Conservation (phyloP, 768 basidiomycete genomes). For the Naganishia antarctica region DNA sequence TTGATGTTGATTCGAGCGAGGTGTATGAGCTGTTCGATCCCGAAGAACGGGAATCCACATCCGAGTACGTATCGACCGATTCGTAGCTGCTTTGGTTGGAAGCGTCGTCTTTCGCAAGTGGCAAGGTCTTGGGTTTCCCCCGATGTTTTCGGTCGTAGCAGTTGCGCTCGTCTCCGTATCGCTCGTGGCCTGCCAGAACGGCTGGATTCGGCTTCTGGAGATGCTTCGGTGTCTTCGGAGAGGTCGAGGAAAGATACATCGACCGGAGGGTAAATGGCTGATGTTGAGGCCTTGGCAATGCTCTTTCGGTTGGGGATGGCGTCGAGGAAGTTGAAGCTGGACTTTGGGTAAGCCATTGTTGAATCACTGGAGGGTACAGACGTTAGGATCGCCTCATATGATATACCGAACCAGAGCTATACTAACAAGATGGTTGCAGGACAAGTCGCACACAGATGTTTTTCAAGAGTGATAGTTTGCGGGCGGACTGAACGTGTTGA, state of each 20-base stretch:
- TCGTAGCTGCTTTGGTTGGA: background rate
- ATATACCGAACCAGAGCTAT: too few species aligned
- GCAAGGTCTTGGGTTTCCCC: too few species aligned
- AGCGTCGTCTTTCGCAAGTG: background rate
- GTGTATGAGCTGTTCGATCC: background rate
- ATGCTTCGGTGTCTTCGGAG: background rate
- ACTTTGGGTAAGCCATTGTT: background rate
- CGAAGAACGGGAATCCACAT: background rate
- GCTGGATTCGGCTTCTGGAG: background rate
- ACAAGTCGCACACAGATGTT: too few species aligned
- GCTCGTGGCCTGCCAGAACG: background rate
- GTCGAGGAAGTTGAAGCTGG: background rate
- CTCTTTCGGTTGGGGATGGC: background rate
- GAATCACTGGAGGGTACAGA: too few species aligned
- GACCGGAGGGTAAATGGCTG: background rate
- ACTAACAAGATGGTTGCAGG: too few species aligned
- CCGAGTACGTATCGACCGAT: background rate
- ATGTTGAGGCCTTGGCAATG: background rate
- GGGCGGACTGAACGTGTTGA: too few species aligned
- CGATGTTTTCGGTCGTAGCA: background rate
- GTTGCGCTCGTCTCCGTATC: too few species aligned
- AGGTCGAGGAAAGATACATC: conserved; percentile 1
- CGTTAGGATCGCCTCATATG: too few species aligned
- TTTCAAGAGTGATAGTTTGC: too few species aligned
- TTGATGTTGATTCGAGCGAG: background rate